phyloP scores from a whole-genome alignment of 306 rosid species.

The Macrotyloma uniflorum region DNA sequence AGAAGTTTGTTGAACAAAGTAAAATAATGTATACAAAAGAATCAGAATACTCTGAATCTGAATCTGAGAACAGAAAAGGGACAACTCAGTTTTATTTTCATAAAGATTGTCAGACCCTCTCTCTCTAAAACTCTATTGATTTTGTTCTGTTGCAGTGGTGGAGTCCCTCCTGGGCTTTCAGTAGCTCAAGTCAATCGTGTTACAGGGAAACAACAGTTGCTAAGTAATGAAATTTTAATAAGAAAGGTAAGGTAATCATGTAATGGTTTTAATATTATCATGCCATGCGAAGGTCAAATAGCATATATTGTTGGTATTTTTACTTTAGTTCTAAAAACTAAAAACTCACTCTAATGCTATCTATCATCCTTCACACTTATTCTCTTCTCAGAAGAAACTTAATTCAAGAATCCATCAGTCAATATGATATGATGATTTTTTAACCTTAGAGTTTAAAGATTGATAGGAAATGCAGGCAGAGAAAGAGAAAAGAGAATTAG shows the following conservation, averaged over 20 bases:
- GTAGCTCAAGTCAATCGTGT: constrained; percentile 75
- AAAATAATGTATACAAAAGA: background rate
- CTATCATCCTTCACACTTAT: constrained; percentile 15
- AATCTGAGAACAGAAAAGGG: background rate
- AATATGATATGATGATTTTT: background rate
- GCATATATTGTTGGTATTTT: constrained; percentile 27
- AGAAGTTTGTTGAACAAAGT: background rate
- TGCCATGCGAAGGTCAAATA: constrained; percentile 31
- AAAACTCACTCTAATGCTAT: constrained; percentile 19
- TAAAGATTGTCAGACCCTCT: background rate
- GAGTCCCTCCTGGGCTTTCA: constrained; percentile 83
- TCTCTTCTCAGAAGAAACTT: constrained; percentile 22
- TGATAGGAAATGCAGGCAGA: background rate
- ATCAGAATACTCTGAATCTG: background rate
- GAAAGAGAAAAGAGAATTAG: background rate
- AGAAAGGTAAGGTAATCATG: constrained; percentile 86
- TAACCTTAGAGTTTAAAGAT: background rate
- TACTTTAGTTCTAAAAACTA: constrained; percentile 19
- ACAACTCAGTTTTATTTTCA: background rate
- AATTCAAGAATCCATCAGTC: constrained; percentile 14
- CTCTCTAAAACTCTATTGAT: background rate
- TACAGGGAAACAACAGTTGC: constrained; percentile 71
- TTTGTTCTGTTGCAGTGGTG: constrained; percentile 58
- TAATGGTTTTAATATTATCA: constrained; percentile 28
- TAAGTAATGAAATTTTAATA: constrained; percentile 54